Evolutionary conservation across 2,329 filamentous ascomycete species (phyloP), one percentile per base, ranked within the genome.

Genomic region (Phyllosticta paracitricarpa): DNA sequence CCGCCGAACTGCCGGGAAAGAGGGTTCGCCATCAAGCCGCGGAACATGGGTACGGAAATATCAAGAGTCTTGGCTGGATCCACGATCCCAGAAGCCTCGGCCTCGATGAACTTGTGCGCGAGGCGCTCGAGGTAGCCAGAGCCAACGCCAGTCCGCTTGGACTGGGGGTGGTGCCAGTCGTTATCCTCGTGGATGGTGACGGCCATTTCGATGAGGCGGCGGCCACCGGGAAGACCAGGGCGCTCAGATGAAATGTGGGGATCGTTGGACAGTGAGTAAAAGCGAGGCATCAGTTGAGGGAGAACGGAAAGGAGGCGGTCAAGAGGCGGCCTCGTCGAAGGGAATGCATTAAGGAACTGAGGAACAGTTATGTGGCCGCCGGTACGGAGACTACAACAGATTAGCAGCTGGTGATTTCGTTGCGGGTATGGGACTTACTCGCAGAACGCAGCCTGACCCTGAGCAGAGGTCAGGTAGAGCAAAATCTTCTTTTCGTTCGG

Each of bases 221-320:
- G 88, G 66, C 84, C 69, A 57, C 72, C 82, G 65, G 88, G 84
- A 51, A 84, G 83, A 65, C 88, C 88, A 64, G 85, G 83, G 24
- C 86, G 82, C 64, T 83, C 82, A 64, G 83, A 89, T 2, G 85
- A 88, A 66, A 95, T 85, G 65, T 94, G 89, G 0, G 94, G 94
- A 70, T 99, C 94, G 73, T 96, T 97, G 59, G 92, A 97, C 14
- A 99, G 85, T 3, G 93, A 97, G 78, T 99, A 99, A 79, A 99
- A 99, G 63, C 94, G 89, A 2, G 94, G 94, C 93, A 97, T 97
- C 58, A 97, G 82, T 56, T 90, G 89, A 68, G 89, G 89, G 59
- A 97, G 83, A 53, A 88, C 83, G 2, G 89, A 89, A 40, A 97
- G 82, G 10, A 99, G 80, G 63, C 86, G 80, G 60, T 94, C 89